A percentile compares a stretch with the other conserved stretches of the same genome.
Evolutionary conservation across 2,329 filamentous ascomycete genomes (phyloP).

Genomic region (Trichophyton benhamiae): DNA sequence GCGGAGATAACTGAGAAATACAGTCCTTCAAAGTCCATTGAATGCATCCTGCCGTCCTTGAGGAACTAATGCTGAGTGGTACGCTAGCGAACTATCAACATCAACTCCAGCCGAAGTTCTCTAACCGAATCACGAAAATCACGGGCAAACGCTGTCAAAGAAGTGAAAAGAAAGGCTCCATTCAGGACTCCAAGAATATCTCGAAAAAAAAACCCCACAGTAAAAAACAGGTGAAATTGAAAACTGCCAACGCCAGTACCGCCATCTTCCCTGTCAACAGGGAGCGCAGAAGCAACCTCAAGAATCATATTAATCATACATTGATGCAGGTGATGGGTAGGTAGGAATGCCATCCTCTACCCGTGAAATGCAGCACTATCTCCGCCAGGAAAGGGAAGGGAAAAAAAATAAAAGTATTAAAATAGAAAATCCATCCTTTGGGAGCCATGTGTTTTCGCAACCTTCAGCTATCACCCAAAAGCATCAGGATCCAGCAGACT

Average conservation of each 20-base stretch:
- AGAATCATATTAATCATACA: slow-evolving; percentile 1
- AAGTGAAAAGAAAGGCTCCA: not conserved
- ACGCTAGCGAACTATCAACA: not conserved
- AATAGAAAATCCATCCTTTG: not conserved
- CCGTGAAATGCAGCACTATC: not conserved
- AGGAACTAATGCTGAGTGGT: too few relatives aligned
- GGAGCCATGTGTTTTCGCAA: not conserved
- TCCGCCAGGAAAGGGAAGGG: not conserved
- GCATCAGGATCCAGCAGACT: not conserved
- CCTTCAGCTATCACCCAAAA: not conserved
- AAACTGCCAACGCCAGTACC: not conserved
- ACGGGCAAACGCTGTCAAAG: not conserved
- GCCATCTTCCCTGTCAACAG: not conserved
- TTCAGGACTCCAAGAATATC: not conserved
- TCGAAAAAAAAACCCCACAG: not conserved
- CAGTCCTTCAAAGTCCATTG: not conserved
- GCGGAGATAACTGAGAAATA: not conserved
- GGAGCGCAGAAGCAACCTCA: not conserved
- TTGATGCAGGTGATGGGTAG: not conserved
- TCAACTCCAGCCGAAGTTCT: not conserved
- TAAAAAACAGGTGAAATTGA: not conserved
- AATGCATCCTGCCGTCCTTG: not conserved
- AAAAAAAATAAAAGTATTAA: not conserved
- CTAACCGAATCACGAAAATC: not conserved
- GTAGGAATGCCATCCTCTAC: not conserved